Evolutionary conservation across 192 early-diverging fungal genomes (phyloP).

Genomic region (Entrophospora sp.): DNA sequence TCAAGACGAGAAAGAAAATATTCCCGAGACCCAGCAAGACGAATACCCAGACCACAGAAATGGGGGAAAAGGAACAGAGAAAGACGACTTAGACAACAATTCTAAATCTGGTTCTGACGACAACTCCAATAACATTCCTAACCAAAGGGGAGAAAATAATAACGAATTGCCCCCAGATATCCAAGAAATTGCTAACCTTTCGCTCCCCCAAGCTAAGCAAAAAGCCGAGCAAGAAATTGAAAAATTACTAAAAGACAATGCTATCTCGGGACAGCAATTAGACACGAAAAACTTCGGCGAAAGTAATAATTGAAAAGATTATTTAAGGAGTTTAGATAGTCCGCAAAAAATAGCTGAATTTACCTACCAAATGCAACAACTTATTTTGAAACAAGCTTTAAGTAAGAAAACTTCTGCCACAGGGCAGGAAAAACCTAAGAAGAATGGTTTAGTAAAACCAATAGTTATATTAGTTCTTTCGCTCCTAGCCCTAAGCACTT

Average conservation of each 20-base stretch:
- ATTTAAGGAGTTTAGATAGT: neutral
- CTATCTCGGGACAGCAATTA: neutral
- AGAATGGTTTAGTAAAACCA: neutral
- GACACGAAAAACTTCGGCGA: neutral
- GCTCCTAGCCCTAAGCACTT: neutral
- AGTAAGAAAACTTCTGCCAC: neutral
- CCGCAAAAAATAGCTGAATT: slow-evolving; percentile 9
- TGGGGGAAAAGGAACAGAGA: too few species aligned
- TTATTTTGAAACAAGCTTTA: neutral
- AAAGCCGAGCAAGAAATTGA: neutral
- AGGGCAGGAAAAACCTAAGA: neutral
- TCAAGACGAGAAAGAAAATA: neutral
- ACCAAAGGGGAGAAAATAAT: neutral
- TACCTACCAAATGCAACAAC: neutral
- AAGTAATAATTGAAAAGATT: neutral
- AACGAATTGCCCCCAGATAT: neutral
- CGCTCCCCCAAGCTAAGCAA: neutral
- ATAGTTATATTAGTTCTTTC: neutral
- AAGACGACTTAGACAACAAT: too few species aligned
- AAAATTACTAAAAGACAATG: slow-evolving; percentile 6
- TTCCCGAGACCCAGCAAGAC: neutral
- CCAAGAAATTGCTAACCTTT: neutral
- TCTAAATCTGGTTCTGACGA: neutral
- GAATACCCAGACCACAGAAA: too few species aligned
- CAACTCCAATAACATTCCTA: neutral